Conservation (phyloP, 148 eudicot species). For the Camellia lanceoleosa region DNA sequence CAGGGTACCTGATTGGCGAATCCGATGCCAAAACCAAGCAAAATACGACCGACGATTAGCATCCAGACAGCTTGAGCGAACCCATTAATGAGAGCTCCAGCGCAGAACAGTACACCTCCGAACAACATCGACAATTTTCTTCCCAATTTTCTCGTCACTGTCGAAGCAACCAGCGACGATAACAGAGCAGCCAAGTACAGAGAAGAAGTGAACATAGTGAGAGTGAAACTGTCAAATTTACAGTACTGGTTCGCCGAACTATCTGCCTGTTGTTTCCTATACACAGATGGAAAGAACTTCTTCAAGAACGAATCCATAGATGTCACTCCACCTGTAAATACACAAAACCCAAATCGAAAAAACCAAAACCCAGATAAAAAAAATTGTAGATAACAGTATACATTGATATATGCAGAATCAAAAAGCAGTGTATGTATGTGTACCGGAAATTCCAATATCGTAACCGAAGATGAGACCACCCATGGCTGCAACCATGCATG, state of each 20-base stretch:
- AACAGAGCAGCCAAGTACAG: slow-evolving; percentile 30
- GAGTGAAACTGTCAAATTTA: slow-evolving; percentile 26
- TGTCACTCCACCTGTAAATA: slow-evolving; percentile 27
- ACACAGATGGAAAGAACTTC: slow-evolving; percentile 24
- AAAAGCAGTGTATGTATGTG: no score
- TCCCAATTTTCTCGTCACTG: neutral
- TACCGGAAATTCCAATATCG: neutral
- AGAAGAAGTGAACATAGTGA: slow-evolving; percentile 29
- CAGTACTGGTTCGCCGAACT: slow-evolving; percentile 29
- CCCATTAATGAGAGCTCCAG: neutral
- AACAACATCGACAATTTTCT: neutral
- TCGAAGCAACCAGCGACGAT: slow-evolving; percentile 14
- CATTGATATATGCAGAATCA: no score
- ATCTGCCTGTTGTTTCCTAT: slow-evolving; percentile 14
- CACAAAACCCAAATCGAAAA: neutral
- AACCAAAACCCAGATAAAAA: no score
- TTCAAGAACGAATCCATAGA: slow-evolving; percentile 25
- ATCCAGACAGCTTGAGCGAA: neutral
- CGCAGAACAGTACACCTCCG: neutral
- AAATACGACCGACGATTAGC: neutral
- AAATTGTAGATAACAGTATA: no score
- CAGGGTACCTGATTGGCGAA: slow-evolving; percentile 40
- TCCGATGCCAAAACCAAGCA: slow-evolving; percentile 43
- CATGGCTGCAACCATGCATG: slow-evolving; percentile 10
- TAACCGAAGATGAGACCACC: slow-evolving; percentile 1